Conservation (phyloP, 331 rosid species). For the Ulmus americana region DNA sequence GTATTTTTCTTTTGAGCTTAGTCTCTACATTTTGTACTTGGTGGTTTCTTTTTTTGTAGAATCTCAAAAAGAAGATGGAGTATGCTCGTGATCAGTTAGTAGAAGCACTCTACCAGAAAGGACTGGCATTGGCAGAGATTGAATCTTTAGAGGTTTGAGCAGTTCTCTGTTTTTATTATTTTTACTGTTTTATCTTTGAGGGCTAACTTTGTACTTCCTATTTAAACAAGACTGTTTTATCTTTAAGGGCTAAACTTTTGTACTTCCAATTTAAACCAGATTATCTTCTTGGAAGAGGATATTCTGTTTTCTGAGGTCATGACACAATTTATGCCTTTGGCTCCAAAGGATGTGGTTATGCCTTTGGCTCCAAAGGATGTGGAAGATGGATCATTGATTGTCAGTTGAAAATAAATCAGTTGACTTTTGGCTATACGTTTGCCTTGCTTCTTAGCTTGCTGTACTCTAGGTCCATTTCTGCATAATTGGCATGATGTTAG, state of each 20-base stretch:
- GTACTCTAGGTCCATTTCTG: no score
- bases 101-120: slow-evolving; percentile 78
- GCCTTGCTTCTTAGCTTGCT: neutral
- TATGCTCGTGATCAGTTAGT: slow-evolving; percentile 70
- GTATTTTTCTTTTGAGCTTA: neutral
- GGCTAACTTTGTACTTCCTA: neutral
- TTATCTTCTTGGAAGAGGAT: neutral
- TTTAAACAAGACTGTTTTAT: neutral
- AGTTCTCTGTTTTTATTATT: neutral
- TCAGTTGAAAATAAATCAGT: neutral
- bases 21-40: slow-evolving; percentile 16
- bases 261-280: neutral
- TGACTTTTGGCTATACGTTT: neutral
- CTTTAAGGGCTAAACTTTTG: neutral
- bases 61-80: slow-evolving; percentile 72
- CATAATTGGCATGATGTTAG: neutral
- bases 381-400: neutral
- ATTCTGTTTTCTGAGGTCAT: neutral
- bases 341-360: neutral
- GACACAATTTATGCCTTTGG: neutral
- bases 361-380: neutral
- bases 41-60: slow-evolving; percentile 28
- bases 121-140: slow-evolving; percentile 62
- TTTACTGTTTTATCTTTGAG: slow-evolving; percentile 1
- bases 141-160: slow-evolving; percentile 54